Percentiles rank a stretch among this genome's conserved stretches.
phyloP scores from a whole-genome alignment of 2,329 filamentous ascomycete genomes.

The Colletotrichum spaethianum region DNA sequence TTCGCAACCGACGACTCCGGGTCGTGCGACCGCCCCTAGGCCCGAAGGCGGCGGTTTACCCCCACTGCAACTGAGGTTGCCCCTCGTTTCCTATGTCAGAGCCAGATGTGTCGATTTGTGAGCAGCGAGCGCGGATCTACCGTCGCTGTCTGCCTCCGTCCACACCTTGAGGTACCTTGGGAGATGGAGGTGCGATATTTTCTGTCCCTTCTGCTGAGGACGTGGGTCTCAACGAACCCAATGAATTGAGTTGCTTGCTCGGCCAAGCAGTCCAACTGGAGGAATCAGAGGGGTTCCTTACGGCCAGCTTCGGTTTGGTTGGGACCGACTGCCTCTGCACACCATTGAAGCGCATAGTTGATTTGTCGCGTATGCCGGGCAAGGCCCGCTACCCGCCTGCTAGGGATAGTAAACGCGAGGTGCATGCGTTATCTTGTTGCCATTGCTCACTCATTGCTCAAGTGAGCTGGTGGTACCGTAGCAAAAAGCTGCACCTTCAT shows the following conservation, averaged over 20 bases:
- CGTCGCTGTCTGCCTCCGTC: conserved; percentile 15
- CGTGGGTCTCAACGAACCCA: conserved; percentile 40
- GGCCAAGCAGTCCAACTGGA: conserved; percentile 37
- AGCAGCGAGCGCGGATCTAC: conserved; percentile 35
- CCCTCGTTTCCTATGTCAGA: conserved; percentile 31
- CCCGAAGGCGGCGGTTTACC: conserved; percentile 37
- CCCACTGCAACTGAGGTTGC: conserved; percentile 25
- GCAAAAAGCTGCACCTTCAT: conserved; percentile 13
- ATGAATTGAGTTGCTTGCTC: conserved; percentile 33
- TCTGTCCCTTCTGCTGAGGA: conserved; percentile 36
- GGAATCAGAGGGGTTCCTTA: conserved; percentile 32
- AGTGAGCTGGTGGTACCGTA: conserved; percentile 3
- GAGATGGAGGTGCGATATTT: conserved; percentile 41
- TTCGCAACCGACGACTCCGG: conserved; percentile 38
- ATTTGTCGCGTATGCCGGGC: conserved; percentile 33
- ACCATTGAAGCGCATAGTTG: conserved; percentile 37
- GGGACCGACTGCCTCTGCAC: conserved; percentile 34
- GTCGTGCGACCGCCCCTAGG: conserved; percentile 34
- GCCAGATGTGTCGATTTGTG: conserved; percentile 36
- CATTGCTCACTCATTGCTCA: background rate
- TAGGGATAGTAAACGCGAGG: conserved; percentile 32
- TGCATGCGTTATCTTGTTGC: conserved; percentile 33
- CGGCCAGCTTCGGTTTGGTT: conserved; percentile 41
- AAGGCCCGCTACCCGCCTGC: conserved; percentile 26
- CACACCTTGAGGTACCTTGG: conserved; percentile 38